Percentiles rank a stretch among this genome's conserved stretches.
Conservation (phyloP, 345 rosid species). For the Citrus trifoliata region DNA sequence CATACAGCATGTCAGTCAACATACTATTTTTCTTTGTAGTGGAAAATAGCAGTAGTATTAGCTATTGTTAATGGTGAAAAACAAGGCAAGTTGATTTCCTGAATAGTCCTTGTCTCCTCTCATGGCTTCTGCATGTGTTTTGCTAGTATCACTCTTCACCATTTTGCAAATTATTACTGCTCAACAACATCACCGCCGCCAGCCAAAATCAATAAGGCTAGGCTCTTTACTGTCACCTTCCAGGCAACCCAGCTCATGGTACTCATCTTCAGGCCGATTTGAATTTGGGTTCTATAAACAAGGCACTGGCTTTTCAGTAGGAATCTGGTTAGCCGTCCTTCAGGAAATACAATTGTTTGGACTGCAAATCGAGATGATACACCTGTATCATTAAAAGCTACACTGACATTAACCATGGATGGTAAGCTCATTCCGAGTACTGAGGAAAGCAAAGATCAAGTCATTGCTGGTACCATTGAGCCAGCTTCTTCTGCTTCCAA, state of each 20-base stretch:
- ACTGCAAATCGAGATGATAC: neutral
- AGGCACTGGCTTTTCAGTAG: constrained; percentile 23
- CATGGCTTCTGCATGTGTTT: neutral
- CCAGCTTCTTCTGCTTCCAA: constrained; percentile 25
- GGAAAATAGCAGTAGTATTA: too few relatives aligned
- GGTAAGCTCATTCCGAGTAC: neutral
- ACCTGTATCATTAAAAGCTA: neutral
- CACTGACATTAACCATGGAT: neutral
- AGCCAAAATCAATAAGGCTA: neutral
- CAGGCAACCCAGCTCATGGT: constrained; percentile 15
- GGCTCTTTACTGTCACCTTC: constrained; percentile 22
- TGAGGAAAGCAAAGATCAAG: neutral
- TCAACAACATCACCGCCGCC: neutral
- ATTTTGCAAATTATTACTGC: neutral
- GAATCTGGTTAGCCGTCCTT: constrained; percentile 20
- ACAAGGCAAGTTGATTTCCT: too few relatives aligned
- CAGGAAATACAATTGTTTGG: neutral
- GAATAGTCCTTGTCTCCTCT: neutral
- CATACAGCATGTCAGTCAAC: too few relatives aligned
- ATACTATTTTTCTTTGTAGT: too few relatives aligned
- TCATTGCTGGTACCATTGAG: neutral
- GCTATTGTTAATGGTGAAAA: too few relatives aligned
- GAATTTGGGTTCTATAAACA: constrained; percentile 30
- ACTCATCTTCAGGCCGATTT: neutral
- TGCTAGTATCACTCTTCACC: neutral